These are phyloP conservation scores for Exophiala sideris DNA, from an alignment of 2,329 filamentous ascomycete species.

Conservation along the genomic window DNA sequence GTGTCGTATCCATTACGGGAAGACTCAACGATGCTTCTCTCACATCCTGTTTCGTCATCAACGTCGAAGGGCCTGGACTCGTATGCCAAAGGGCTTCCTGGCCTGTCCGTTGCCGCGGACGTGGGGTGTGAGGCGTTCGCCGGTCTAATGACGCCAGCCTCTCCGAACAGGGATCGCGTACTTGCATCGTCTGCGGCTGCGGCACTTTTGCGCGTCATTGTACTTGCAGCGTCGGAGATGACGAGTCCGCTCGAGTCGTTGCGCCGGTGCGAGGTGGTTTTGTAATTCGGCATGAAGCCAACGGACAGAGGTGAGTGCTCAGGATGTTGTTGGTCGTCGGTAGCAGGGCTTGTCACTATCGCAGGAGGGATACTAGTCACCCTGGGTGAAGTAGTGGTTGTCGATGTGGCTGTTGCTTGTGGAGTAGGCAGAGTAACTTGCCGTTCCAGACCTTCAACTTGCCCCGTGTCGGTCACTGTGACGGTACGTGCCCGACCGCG, in stretches of 20 bases:
- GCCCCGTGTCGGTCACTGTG: slow-evolving; percentile 25
- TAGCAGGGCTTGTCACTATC: not conserved
- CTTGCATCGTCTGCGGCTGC: slow-evolving; percentile 21
- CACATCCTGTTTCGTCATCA: slow-evolving; percentile 4
- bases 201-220: slow-evolving; percentile 18
- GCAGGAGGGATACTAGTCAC: not conserved
- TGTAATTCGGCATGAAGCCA: slow-evolving; percentile 25
- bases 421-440: not conserved
- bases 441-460: slow-evolving; percentile 16
- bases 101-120: not conserved
- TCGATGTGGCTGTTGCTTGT: not conserved
- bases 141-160: slow-evolving; percentile 20
- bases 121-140: not conserved
- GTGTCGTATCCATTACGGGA: slow-evolving; percentile 21
- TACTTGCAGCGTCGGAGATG: slow-evolving; percentile 21
- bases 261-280: slow-evolving; percentile 21
- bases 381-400: not conserved
- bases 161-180: slow-evolving; percentile 26
- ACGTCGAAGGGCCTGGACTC: slow-evolving; percentile 6
- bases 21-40: not conserved
- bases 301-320: slow-evolving; percentile 12
- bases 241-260: slow-evolving; percentile 12
- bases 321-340: slow-evolving; percentile 5
- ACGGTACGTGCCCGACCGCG: slow-evolving; percentile 20
- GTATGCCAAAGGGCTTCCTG: slow-evolving; percentile 12